A percentile compares a stretch with the other conserved stretches of the same genome.
Conservation (phyloP, 176 grass and related monocot genomes). For the Olyra latifolia region DNA sequence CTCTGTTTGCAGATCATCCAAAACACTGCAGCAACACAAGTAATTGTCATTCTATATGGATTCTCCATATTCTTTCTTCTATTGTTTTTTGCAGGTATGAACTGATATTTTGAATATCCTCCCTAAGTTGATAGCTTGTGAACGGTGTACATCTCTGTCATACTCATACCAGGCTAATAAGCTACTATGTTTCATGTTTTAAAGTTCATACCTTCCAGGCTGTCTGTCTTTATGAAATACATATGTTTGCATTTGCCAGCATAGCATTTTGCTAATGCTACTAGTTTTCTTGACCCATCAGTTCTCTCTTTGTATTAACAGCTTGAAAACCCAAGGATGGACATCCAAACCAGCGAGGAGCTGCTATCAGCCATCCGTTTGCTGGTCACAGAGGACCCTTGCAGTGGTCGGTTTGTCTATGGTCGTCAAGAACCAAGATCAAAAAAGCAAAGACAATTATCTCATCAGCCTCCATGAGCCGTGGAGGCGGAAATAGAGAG, state of each 20-base stretch:
- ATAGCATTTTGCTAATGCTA: neutral
- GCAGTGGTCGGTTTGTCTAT: slow-evolving; percentile 72
- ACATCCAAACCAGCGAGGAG: slow-evolving; percentile 75
- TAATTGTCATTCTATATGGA: neutral
- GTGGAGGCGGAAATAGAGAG: slow-evolving; percentile 53
- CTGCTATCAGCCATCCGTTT: slow-evolving; percentile 81
- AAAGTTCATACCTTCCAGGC: neutral
- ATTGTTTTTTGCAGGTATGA: neutral
- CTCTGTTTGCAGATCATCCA: too few relatives aligned
- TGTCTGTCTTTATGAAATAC: neutral
- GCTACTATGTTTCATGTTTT: neutral
- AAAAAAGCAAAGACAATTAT: slow-evolving; percentile 58
- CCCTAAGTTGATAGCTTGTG: too few relatives aligned
- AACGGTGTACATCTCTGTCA: neutral
- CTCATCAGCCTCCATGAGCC: slow-evolving; percentile 28
- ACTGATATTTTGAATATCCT: too few relatives aligned
- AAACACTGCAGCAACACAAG: too few relatives aligned
- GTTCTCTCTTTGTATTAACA: slow-evolving; percentile 18
- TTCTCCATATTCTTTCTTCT: neutral
- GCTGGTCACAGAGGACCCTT: slow-evolving; percentile 76
- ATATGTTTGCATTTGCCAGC: neutral
- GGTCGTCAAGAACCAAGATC: slow-evolving; percentile 72
- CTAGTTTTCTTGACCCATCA: neutral
- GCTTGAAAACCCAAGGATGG: slow-evolving; percentile 90
- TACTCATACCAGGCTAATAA: neutral